Percentiles rank a stretch among this genome's conserved stretches.
Evolutionary conservation across 1,284 basidiomycete genomes (phyloP).

Genomic region (Somion occarium): DNA sequence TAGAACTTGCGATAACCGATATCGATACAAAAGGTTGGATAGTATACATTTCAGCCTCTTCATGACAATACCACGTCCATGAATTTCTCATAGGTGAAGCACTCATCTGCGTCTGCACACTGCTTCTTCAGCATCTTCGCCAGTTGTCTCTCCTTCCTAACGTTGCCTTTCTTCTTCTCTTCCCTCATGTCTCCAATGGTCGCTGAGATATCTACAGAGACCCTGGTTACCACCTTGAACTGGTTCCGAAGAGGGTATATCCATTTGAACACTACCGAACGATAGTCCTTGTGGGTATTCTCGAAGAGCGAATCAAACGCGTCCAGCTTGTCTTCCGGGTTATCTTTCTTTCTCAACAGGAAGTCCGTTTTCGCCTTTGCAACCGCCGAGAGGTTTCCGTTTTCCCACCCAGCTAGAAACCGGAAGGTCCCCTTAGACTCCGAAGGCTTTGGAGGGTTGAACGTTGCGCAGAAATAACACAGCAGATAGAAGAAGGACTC

Average conservation of each 20-base stretch:
- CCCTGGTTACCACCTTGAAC: no score
- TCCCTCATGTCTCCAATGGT: no score
- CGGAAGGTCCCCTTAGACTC: neutral
- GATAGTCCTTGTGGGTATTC: neutral
- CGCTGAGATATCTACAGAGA: no score
- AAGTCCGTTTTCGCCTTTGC: neutral
- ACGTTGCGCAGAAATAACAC: neutral
- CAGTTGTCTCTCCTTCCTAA: no score
- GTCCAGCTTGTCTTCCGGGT: neutral
- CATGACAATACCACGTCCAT: no score
- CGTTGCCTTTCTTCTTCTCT: no score
- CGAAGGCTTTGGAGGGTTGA: neutral
- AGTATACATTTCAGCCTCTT: no score
- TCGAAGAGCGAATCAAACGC: neutral
- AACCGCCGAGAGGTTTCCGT: neutral
- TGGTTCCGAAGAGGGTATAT: neutral
- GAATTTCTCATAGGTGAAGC: no score
- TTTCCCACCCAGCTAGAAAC: neutral
- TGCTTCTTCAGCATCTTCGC: no score
- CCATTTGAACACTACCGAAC: neutral
- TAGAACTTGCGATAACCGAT: no score
- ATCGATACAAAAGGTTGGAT: no score
- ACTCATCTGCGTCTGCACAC: no score
- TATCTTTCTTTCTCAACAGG: neutral
- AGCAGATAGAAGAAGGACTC: slow-evolving; percentile 6